These are phyloP conservation scores for Pestalotiopsis sp. DNA, from an alignment of 2,329 filamentous ascomycete species.

Conservation along the genomic window DNA sequence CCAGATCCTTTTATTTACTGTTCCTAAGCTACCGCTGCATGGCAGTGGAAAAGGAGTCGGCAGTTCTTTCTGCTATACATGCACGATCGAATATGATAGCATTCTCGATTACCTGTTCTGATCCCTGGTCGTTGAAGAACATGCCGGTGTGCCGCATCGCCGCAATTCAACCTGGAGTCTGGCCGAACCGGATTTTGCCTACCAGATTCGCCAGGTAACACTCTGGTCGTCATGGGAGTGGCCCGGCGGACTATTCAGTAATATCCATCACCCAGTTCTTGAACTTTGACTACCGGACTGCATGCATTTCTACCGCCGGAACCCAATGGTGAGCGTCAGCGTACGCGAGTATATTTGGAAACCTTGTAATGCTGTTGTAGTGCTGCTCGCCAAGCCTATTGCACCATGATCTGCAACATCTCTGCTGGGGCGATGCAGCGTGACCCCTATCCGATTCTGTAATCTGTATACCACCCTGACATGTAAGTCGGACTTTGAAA, in stretches of 20 bases:
- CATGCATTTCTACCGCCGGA: background rate
- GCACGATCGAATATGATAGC: background rate
- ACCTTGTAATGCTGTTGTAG: background rate
- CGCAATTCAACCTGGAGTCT: background rate
- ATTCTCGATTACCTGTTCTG: background rate
- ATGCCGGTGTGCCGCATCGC: background rate
- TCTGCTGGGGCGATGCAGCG: too few species aligned
- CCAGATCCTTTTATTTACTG: background rate
- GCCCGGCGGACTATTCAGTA: background rate
- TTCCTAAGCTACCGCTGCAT: background rate
- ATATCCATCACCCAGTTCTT: background rate
- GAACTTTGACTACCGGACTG: background rate
- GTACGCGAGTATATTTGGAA: background rate
- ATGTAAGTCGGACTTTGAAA: too few species aligned
- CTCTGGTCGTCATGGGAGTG: background rate
- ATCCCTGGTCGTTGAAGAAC: background rate
- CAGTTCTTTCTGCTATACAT: background rate
- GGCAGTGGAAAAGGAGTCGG: background rate
- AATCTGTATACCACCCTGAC: too few species aligned
- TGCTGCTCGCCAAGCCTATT: too few species aligned
- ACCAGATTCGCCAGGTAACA: constrained; percentile 4
- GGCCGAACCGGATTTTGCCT: constrained; percentile 1
- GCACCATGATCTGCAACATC: too few species aligned
- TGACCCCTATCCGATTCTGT: too few species aligned
- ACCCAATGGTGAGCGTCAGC: background rate